Conservation (phyloP, 495 filamentous ascomycete species). For the Xylaria cubensis region DNA sequence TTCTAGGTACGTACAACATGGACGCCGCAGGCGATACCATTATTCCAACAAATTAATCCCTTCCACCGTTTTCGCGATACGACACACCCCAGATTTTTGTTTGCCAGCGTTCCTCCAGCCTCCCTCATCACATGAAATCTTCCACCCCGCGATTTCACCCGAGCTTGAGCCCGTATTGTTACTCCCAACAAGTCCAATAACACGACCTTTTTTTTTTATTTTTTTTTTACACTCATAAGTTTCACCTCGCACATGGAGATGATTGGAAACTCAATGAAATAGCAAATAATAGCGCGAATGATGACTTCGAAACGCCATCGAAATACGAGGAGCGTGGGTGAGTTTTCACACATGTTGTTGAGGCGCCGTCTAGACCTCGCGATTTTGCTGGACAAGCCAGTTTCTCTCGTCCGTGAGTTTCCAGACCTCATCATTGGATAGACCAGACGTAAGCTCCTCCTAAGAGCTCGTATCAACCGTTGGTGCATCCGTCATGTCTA, state of each 20-base stretch:
- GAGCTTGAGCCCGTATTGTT: background rate
- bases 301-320: background rate
- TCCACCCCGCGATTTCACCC: background rate
- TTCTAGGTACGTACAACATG: background rate
- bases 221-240: background rate
- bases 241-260: background rate
- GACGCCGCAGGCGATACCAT: background rate
- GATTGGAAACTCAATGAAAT: background rate
- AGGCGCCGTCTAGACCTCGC: constrained; percentile 12
- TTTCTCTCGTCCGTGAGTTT: constrained; percentile 29
- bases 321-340: background rate
- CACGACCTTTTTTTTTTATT: background rate
- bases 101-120: background rate
- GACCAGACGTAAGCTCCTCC: constrained; percentile 23
- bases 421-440: constrained; percentile 26
- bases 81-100: background rate
- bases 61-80: background rate
- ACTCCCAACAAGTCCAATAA: background rate
- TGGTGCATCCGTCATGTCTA: background rate
- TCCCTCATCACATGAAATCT: background rate
- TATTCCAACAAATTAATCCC: background rate
- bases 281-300: background rate
- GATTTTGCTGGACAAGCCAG: constrained; percentile 29
- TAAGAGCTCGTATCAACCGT: background rate
- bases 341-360: background rate